Percentiles rank a stretch among this genome's conserved stretches.
phyloP scores from a whole-genome alignment of 345 rosid species.

The Citrus medica region DNA sequence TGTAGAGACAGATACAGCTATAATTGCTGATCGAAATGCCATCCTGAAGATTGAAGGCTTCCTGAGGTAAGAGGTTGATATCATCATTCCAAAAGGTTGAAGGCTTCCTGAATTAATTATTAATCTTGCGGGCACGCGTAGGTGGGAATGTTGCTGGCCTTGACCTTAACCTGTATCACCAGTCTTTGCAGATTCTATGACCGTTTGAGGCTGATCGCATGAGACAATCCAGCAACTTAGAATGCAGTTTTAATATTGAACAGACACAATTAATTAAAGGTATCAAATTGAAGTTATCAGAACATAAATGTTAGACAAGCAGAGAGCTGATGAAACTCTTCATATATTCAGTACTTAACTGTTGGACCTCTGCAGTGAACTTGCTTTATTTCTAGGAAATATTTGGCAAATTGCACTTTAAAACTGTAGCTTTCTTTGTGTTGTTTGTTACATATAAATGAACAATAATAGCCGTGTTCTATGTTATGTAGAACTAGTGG shows the following conservation, averaged over 20 bases:
- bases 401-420: not conserved
- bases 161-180: conserved; percentile 70
- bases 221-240: conserved; percentile 11
- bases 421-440: not conserved
- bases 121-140: conserved; percentile 64
- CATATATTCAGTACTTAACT: not conserved
- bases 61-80: too few species aligned
- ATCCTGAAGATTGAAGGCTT: conserved; percentile 30
- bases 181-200: conserved; percentile 55
- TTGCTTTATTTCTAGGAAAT: not conserved
- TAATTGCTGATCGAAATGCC: conserved; percentile 50
- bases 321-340: not conserved
- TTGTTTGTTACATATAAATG: too few species aligned
- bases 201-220: conserved; percentile 46
- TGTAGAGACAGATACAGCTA: conserved; percentile 49
- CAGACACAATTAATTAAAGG: not conserved
- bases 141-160: conserved; percentile 84
- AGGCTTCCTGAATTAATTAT: not conserved
- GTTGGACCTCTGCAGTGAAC: not conserved
- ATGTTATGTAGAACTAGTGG: too few species aligned
- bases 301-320: not conserved
- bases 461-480: too few species aligned
- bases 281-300: not conserved
- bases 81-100: not conserved
- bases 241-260: not conserved